Evolutionary conservation across 345 rosid species (phyloP).

Genomic region (Brassica napus): DNA sequence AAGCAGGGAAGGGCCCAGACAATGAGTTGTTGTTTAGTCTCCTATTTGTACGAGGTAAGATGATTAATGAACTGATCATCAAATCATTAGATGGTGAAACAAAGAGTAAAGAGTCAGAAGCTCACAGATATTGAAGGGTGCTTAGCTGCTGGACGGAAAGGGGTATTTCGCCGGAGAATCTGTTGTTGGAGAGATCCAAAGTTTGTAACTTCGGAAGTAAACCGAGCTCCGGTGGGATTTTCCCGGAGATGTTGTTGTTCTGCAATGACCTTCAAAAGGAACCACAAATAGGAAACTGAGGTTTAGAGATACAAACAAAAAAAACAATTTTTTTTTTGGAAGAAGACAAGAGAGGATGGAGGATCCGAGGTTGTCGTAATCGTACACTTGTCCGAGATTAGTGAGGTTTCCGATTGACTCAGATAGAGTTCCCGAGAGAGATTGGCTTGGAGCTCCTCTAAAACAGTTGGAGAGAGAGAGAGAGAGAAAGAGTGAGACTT

Average conservation of each 20-base stretch:
- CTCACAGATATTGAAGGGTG: conserved; percentile 85
- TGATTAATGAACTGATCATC: neutral
- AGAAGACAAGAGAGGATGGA: neutral
- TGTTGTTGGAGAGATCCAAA: conserved; percentile 82
- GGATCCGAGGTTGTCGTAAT: conserved; percentile 32
- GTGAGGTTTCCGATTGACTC: conserved; percentile 74
- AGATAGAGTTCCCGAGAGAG: conserved; percentile 76
- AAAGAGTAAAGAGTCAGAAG: neutral
- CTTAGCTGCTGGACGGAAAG: conserved; percentile 55
- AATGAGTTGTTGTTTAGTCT: conserved; percentile 95
- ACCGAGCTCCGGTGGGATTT: conserved; percentile 71
- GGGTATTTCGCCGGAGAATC: conserved; percentile 63
- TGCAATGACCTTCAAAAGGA: conserved; percentile 65
- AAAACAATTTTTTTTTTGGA: neutral
- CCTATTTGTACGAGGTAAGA: conserved; percentile 47
- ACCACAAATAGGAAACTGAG: neutral
- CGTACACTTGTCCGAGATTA: conserved; percentile 92
- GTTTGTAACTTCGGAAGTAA: conserved; percentile 73
- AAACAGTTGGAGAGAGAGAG: conserved; percentile 9
- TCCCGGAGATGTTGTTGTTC: conserved; percentile 81
- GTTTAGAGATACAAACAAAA: conserved; percentile 18
- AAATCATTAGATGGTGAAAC: conserved; percentile 5
- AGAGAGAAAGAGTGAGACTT: conserved; percentile 5
- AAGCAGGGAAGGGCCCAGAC: conserved; percentile 78
- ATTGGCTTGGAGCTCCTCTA: conserved; percentile 94